phyloP scores from a whole-genome alignment of 2,329 filamentous ascomycete species.

The Neofusicoccum laricinum region DNA sequence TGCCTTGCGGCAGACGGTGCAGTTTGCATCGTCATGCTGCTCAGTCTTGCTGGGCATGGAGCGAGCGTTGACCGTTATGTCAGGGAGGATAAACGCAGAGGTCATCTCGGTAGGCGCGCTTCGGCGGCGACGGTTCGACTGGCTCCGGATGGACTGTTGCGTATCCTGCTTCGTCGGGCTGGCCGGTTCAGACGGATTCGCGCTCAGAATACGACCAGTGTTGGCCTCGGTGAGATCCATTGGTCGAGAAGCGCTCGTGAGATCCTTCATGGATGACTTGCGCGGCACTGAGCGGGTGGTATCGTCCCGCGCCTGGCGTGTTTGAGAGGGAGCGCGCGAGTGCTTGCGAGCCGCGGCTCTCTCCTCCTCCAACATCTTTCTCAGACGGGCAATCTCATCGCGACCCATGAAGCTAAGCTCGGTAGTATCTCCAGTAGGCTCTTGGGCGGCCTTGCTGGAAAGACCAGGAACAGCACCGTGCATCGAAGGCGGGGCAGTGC shows the following conservation, averaged over 20 bases:
- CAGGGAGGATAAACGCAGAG: conserved; percentile 62
- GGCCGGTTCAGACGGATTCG: background rate
- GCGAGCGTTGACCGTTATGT: conserved; percentile 53
- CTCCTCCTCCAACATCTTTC: conserved; percentile 56
- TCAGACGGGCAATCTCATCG: conserved; percentile 52
- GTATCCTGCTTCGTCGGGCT: conserved; percentile 33
- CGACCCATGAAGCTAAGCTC: conserved; percentile 55
- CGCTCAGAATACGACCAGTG: conserved; percentile 15
- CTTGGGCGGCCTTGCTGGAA: background rate
- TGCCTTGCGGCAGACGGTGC: conserved; percentile 55
- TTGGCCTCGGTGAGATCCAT: conserved; percentile 15
- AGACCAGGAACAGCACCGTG: conserved; percentile 24
- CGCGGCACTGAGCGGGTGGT: conserved; percentile 32
- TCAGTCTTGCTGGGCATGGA: conserved; percentile 25
- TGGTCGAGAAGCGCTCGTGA: conserved; percentile 12
- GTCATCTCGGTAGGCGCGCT: conserved; percentile 55
- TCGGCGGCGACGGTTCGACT: conserved; percentile 50
- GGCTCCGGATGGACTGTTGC: conserved; percentile 48
- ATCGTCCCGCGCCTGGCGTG: conserved; percentile 41
- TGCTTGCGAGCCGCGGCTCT: conserved; percentile 33
- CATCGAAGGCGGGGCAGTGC: conserved; percentile 17
- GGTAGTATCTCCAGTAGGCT: conserved; percentile 39
- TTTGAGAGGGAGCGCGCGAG: conserved; percentile 14
- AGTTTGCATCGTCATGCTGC: conserved; percentile 53
- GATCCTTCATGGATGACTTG: conserved; percentile 18